Conservation (phyloP, 768 basidiomycete genomes). For the Auricularia sp. region DNA sequence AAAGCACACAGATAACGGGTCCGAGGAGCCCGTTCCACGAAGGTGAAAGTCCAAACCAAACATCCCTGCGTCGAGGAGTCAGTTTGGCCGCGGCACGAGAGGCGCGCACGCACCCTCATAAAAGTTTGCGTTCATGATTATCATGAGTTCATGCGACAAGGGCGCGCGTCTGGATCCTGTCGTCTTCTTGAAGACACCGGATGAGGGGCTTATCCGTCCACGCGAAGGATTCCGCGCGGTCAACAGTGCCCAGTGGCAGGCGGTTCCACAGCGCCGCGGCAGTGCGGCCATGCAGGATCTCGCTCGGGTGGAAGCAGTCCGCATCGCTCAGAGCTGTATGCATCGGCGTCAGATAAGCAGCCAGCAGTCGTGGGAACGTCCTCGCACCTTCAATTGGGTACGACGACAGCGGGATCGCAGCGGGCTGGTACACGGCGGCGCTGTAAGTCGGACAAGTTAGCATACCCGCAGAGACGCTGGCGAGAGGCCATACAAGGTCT, state of each 20-base stretch:
- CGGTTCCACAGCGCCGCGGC: constrained; percentile 3
- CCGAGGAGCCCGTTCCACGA: no score
- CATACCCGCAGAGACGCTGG: neutral
- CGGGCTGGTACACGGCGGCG: constrained; percentile 6
- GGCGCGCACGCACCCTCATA: neutral
- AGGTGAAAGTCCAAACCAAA: no score
- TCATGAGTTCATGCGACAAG: neutral
- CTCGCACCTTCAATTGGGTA: constrained; percentile 6
- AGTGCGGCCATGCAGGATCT: neutral
- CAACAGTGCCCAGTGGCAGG: neutral
- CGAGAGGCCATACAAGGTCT: neutral
- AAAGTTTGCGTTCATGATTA: neutral
- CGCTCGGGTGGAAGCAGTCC: constrained; percentile 7
- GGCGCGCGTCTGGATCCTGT: constrained; percentile 3
- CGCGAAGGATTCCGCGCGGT: constrained; percentile 1
- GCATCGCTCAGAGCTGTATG: constrained; percentile 5
- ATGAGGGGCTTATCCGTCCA: neutral
- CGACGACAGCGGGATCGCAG: constrained; percentile 1
- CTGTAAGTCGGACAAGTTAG: neutral
- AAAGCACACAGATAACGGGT: no score
- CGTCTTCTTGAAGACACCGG: constrained; percentile 4
- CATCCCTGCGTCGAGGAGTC: no score
- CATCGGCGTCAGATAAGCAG: neutral
- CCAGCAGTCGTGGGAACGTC: neutral
- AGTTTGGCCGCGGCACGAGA: neutral